Base-by-base conservation (phyloP, 75 land plant genomes). In the Sequoia sempervirens region DNA sequence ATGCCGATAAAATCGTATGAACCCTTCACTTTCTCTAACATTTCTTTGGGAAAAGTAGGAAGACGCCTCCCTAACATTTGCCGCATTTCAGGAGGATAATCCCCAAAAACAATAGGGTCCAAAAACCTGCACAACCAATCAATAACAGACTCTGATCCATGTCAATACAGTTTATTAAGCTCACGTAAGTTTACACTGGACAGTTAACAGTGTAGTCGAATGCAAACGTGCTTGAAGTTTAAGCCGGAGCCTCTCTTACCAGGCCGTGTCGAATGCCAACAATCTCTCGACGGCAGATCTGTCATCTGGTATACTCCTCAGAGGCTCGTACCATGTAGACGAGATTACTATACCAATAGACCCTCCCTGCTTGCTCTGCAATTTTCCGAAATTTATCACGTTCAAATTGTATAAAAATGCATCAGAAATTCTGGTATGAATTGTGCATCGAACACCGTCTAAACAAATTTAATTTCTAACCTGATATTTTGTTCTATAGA, bases 91-190 rank as follows among this genome's bases (percentile, higher is more conserved):
- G 84, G 54, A 6, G 91, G 91, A 64, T 91, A 93, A 73, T 88
- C 86, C 32, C 94, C 94, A 84, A 17, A 85, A 50, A 91, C 82
- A 1, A 93, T 70, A 0, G 94, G 94, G 81, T 92, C 94, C 53
- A 90, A 74, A 26, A 85, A 45, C 92, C 94, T 92, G 80, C 82
- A 8, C 8, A 18, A 2, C 30, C 3, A 10, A 0, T 46, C n/a
- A 26, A 64, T 64, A 26, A 64, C 7, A 64, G 28, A 64, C 6
- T 64, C 3, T 61, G 4, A 23, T 61, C 66, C 46, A 45, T 45
- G 46, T 45, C 46, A 45, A 45, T 6, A 50, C 34, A 41, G 26
- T 2, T 3, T 20, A n/a, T 0, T 26, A 26, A 20, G 3, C 0
- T 28, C 3, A 76, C 56, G 2, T 23, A 80, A 11, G 11, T 81